Base-by-base conservation (phyloP, 768 basidiomycete species). In the Psilocybe cyanescens region DNA sequence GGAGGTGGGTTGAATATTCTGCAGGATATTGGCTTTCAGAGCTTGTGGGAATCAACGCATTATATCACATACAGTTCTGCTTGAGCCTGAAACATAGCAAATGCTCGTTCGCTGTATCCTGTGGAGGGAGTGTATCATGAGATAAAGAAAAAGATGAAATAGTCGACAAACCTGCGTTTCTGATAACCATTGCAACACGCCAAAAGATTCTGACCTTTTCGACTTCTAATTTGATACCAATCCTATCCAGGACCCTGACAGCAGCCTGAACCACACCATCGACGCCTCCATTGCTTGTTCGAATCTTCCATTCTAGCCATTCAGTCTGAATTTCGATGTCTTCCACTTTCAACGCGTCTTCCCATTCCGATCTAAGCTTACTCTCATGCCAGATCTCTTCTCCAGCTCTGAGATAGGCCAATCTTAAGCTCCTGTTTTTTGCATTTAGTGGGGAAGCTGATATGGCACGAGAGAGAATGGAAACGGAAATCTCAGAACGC, bases 31-130 rank as follows among this genome's bases (percentile, higher is more conserved):
- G 16, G 31, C 17, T 19, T 14, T 53, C 58, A 54, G 64, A 44
- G 33, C 50, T 28, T 11, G 58, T 37, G 29, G n/a, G 7, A 17
- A 24, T 44, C 14, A n/a, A 50, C 29, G 31, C 5, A 12, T 19
- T n/a, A 48, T 19, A 46, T 24, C 71, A 49, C 87, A 66, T 76
- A 94, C 92, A 94, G 67, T 75, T 94, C 93, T 14, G 88, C 85
- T 73, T 95, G 91, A 8, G 91, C 91, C 71, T 95, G 93, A 67
- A 93, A 90, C 68, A 93, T 76, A 3, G 91, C 91, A 56, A 80
- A 86, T 11, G 90, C 88, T 51, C 89, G 84, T 74, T 95, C 93
- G 46, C 79, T 63, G 63, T 83, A 94, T 11, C 92, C 92, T 94
- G 66, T 29, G 68, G 60, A 17, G 60, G 16, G 52, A 63, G 51